A percentile compares a stretch with the other conserved stretches of the same genome.
These are phyloP conservation scores for Kingdonia uniflora DNA, from an alignment of 164 flowering plant species.

Conservation along the genomic window DNA sequence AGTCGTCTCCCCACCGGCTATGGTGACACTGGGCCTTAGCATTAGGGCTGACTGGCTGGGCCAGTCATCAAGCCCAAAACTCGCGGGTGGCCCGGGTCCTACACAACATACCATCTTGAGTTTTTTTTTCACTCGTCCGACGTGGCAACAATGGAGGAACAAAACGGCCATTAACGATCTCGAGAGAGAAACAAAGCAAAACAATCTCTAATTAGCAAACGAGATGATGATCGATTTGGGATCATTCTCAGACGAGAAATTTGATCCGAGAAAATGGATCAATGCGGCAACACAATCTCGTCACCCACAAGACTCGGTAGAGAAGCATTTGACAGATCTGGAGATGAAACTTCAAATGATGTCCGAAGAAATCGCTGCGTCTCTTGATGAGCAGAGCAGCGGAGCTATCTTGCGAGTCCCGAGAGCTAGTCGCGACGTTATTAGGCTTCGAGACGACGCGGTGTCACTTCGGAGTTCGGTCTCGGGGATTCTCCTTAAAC, in stretches of 20 bases:
- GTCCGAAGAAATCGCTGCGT: conserved; percentile 92
- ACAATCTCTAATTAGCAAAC: too few relatives aligned
- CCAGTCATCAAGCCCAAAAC: too few relatives aligned
- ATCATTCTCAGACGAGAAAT: conserved; percentile 77
- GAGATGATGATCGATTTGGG: conserved; percentile 91
- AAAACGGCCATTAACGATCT: too few relatives aligned
- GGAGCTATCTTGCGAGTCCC: conserved; percentile 88
- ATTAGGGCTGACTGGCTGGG: too few relatives aligned
- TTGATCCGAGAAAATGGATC: conserved; percentile 95
- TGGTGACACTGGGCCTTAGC: too few relatives aligned
- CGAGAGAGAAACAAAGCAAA: too few relatives aligned
- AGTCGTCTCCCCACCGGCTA: too few relatives aligned
- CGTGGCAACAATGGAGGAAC: too few relatives aligned
- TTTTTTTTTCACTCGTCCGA: too few relatives aligned
- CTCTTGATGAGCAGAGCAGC: conserved; percentile 91
- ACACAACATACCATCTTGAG: too few relatives aligned
- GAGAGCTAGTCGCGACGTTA: conserved; percentile 88
- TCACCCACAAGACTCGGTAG: conserved; percentile 66
- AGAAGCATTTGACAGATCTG: conserved; percentile 81
- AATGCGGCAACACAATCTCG: conserved; percentile 57
- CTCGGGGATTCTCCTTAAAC: conserved; percentile 63
- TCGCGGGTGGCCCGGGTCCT: too few relatives aligned
- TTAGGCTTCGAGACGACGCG: conserved; percentile 93
- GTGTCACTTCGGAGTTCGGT: conserved; percentile 69
- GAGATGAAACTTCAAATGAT: conserved; percentile 97